phyloP scores from a whole-genome alignment of 805 yeast genomes.

The Torulaspora franciscae region DNA sequence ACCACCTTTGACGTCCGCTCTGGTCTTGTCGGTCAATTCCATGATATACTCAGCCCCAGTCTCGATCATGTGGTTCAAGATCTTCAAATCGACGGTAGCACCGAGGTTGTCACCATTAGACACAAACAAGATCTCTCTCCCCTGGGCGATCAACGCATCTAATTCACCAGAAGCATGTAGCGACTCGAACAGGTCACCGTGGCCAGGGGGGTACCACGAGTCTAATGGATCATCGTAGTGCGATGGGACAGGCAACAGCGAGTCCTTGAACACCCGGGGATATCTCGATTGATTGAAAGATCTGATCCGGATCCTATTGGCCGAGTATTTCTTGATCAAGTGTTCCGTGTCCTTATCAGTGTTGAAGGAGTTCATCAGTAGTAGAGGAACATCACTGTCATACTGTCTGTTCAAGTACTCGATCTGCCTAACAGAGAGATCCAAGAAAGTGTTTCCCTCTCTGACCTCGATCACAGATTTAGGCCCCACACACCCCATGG shows the following conservation, averaged over 20 bases:
- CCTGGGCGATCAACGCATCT: slow-evolving; percentile 82
- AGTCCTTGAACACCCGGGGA: slow-evolving; percentile 93
- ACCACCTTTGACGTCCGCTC: slow-evolving; percentile 99
- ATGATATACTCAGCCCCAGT: slow-evolving; percentile 90
- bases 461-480: slow-evolving; percentile 97
- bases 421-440: slow-evolving; percentile 92
- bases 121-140: slow-evolving; percentile 91
- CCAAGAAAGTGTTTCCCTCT: slow-evolving; percentile 96
- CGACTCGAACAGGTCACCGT: slow-evolving; percentile 94
- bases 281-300: slow-evolving; percentile 97
- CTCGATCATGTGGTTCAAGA: slow-evolving; percentile 88
- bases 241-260: slow-evolving; percentile 92
- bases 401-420: slow-evolving; percentile 87
- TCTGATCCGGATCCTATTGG: slow-evolving; percentile 89
- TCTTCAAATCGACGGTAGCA: slow-evolving; percentile 91
- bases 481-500: slow-evolving; percentile 99
- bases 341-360: slow-evolving; percentile 94
- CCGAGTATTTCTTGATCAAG: slow-evolving; percentile 92
- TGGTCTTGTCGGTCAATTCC: slow-evolving; percentile 98
- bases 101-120: slow-evolving; percentile 98
- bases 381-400: slow-evolving; percentile 90
- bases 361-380: slow-evolving; percentile 97
- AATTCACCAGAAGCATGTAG: slow-evolving; percentile 86
- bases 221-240: slow-evolving; percentile 66
- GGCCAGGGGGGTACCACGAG: slow-evolving; percentile 99